Base-by-base conservation (phyloP, 208 protist species). In the Acanthamoeba lenticulata region DNA sequence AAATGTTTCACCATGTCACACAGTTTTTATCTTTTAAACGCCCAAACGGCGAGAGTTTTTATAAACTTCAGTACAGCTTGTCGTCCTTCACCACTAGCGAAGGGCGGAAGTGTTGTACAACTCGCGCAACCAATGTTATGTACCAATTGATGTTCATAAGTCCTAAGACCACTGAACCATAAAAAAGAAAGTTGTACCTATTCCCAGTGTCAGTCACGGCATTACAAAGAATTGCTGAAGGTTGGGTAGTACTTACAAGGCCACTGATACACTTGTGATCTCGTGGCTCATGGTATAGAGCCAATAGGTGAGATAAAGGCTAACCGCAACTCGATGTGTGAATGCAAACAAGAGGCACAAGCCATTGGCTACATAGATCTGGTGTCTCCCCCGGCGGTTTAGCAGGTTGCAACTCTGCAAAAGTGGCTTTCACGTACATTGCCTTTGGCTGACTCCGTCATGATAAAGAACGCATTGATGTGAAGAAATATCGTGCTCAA, bases 401-500 rank as follows among this genome's bases (percentile, higher is more conserved):
- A 27, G 7, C 7, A 9, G 7, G 11, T 85, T 85, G 34, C 7
- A 34, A 38, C 11, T 72, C 9, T 72, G 52, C 21, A 60, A 60
- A 60, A 72, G 62, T 38, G 62, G 62, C 19, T 57, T 24, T 57
- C 49, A 24, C 57, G 36, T 45, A 79, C 69, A 3, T 79, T 79
- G 6, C 36, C 69, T 32, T 79, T 79, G 6, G 69, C 34, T 24
- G 36, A 9, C 13, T 88, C 42, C 4, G 47, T 62, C 45, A 88
- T 52, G 13, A 88, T 13, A 36, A 34, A 88, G 79, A 88, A 88
- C 13, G 40, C 79, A n/a, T 88, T 88, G 79, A 88, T 62, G 45
- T 88, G 79, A 17, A 88, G 79, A 42, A 88, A 88, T n/a, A 88
- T 88, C 29, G 79, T 88, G 42, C 79, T 88, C 3, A 88, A 42